Base-by-base conservation (phyloP, 805 yeast species). In the Nakazawaea laoshanensis region DNA sequence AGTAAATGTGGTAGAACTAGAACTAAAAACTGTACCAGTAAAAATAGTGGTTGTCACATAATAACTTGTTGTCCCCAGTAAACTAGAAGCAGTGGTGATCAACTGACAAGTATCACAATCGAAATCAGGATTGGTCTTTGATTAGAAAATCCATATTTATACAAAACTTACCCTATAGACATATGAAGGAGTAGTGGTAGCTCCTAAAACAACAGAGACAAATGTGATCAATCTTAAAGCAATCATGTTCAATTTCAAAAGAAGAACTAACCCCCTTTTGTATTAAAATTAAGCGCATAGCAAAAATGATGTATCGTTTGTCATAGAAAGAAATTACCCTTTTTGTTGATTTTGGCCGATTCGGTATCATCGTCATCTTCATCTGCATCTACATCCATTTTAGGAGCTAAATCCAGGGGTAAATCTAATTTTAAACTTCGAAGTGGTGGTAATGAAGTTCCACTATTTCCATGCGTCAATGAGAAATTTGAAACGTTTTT, bases 381-480 rank as follows among this genome's bases (percentile, higher is more conserved):
- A 3, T 17, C 19, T n/a, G n/a, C 35, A 7, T 11, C 36, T 14
- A 25, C 28, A 14, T 6, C 18, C 15, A 25, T 12, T 19, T 25
- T 9, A 14, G 18, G 12, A n/a, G 9, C 27, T 26, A 63, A 46
- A 30, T 60, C 66, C 13, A 61, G 59, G 2, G 76, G 76, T 34
- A 70, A 56, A 40, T 66, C 71, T 24, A 70, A 54, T 34, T 69
- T 67, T 46, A 71, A 56, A 23, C 74, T 65, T 31, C 72, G 50
- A 30, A 71, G 50, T 14, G 77, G 63, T 1, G 77, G 77, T 29
- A 71, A 53, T 27, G 46, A 41, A 32, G 42, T 50, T 12, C 33
- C 30, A 12, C 24, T 35, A n/a, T n/a, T n/a, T n/a, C n/a, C n/a
- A n/a, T n/a, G n/a, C n/a, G n/a, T n/a, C n/a, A n/a, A n/a, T n/a